Base-by-base conservation (phyloP, 352 stramenopile genomes). In the Phytophthora pini region DNA sequence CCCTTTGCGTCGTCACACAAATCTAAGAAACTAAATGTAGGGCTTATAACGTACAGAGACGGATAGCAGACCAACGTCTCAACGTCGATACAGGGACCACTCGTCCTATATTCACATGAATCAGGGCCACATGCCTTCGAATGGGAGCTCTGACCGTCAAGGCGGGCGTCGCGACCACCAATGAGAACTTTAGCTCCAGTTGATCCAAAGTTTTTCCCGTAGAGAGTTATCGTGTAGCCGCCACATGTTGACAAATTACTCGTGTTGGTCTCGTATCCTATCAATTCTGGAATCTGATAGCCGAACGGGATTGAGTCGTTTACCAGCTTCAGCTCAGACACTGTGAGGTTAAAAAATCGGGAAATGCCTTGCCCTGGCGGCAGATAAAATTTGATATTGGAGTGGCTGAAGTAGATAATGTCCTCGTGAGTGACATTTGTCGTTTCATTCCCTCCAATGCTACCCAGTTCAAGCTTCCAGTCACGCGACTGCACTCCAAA, bases 121-220 rank as follows among this genome's bases (percentile, higher is more conserved):
- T 59, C 52, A 11, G 53, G 12, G 0, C 43, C 47, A 59, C 81
- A 90, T 1, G 81, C 76, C 0, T 51, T 61, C 11, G 70, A 52
- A 50, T 88, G 71, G 8, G 65, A 70, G 40, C 74, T 87, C 15
- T 57, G 69, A 12, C 70, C 60, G 52, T 90, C 81, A 4, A 71
- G 36, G 29, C 81, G 77, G 5, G 81, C 81, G 27, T 90, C 81
- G 0, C 81, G 77, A 20, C 79, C 81, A 15, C 76, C 81, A 52
- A 90, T 80, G 5, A 90, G 51, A 4, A 88, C 67, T 44, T 68
- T 70, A 3, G 77, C 51, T 26, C 72, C 52, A 11, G 61, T 56
- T n/a, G 34, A 65, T 29, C 84, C 84, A 56, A 93, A 89, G 53
- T 91, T 89, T 43, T 72, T 81, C 1, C 82, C 85, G 38, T 84